Evolutionary conservation across 2,329 filamentous ascomycete species (phyloP), one percentile per base, ranked within the genome.

Genomic region (Fusarium oxysporum): DNA sequence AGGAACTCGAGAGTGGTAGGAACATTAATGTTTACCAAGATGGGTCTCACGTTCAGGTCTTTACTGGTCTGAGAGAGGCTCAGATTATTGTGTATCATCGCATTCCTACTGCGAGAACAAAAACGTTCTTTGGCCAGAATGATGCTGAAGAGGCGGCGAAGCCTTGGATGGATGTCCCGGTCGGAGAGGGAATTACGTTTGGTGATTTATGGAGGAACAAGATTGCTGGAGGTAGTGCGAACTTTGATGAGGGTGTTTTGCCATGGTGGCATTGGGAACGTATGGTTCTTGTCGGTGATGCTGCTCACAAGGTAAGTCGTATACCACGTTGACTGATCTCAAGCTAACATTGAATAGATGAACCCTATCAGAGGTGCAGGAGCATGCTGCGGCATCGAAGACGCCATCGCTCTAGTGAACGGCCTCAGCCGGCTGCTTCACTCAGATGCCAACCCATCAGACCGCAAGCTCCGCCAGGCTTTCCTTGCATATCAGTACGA

Each of bases 191-290:
- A 1, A 23, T 71, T 7, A 71, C 62, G 0, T 71, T 71, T 58
- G 68, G 68, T 6, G 68, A 71, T 28, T 19, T 71, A 0, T 71
- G 68, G 68, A 58, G 28, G 13, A 40, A 62, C 1, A 71, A 71
- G 41, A 48, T 41, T 14, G 68, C 68, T 30, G 68, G 68, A 1
- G 68, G 68, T 12, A 71, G 68, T 19, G 68, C 68, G 1, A 71
- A 71, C 16, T 58, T 63, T 14, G 68, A 71, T 8, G 68, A 71
- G 21, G 68, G 68, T 3, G 62, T 71, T 5, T 10, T 71, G 3
- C 55, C 38, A 2, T 71, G 68, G 62, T 71, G 68, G 68, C 56
- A 71, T 5, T 71, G 62, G 68, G 68, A 56, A 16, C 50, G 68
- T 1, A 71, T 71, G 68, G 68, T 71, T 16, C 19, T 71, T 17